Percentiles rank a stretch among this genome's conserved stretches.
Conservation (phyloP, 2,329 filamentous ascomycete genomes). For the Juglanconis oblonga region DNA sequence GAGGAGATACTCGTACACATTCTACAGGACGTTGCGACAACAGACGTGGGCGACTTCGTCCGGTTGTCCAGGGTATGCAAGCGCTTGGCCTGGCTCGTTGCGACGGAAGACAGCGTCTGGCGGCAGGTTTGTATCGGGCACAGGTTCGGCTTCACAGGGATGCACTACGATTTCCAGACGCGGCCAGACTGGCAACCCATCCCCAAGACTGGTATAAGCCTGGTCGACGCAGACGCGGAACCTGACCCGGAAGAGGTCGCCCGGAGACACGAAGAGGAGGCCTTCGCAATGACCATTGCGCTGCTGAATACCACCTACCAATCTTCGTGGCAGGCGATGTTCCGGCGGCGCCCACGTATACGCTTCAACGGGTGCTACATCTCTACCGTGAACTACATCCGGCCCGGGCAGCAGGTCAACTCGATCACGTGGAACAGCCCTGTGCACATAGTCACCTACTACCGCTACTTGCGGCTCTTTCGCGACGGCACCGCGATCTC, state of each 20-base stretch:
- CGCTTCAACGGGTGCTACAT: constrained; percentile 97
- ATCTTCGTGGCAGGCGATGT: constrained; percentile 64
- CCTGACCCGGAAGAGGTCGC: constrained; percentile 35
- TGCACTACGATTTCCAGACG: constrained; percentile 77
- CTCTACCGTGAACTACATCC: constrained; percentile 91
- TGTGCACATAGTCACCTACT: constrained; percentile 96
- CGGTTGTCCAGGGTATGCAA: constrained; percentile 82
- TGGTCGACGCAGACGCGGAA: constrained; percentile 21
- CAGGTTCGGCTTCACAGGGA: constrained; percentile 75
- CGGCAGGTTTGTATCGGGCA: constrained; percentile 66
- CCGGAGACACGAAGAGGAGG: constrained; percentile 30
- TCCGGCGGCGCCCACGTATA: constrained; percentile 77
- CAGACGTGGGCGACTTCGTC: constrained; percentile 74
- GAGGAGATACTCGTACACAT: constrained; percentile 84
- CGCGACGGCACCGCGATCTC: constrained; percentile 82
- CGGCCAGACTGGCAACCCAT: constrained; percentile 55
- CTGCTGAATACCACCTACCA: constrained; percentile 45
- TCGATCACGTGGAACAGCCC: constrained; percentile 75
- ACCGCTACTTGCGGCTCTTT: constrained; percentile 93
- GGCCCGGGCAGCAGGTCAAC: constrained; percentile 71
- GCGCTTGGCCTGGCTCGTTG: constrained; percentile 78
- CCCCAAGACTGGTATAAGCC: constrained; percentile 20
- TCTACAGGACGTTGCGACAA: constrained; percentile 65
- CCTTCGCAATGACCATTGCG: constrained; percentile 34
- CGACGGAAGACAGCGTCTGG: constrained; percentile 85